phyloP scores from a whole-genome alignment of 129 eudicot species.

The Silybum marianum region DNA sequence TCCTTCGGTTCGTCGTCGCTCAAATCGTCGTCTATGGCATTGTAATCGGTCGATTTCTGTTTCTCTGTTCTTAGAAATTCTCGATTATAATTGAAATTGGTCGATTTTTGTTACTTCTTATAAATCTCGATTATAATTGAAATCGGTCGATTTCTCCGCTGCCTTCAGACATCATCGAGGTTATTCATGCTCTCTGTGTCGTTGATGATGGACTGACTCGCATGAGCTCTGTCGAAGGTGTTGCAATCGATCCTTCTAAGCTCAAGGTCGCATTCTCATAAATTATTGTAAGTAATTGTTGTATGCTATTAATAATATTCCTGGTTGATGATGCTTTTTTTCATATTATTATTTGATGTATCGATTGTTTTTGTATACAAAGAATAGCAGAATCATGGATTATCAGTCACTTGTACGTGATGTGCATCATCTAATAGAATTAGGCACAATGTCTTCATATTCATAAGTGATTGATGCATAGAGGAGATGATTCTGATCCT shows the following conservation, averaged over 20 bases:
- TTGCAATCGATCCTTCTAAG: conserved; percentile 52
- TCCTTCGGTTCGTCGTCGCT: too few species aligned
- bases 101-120: too few species aligned
- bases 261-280: conserved; percentile 44
- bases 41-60: too few species aligned
- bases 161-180: conserved; percentile 86
- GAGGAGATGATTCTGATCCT: neutral
- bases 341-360: neutral
- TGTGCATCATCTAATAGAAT: neutral
- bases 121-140: too few species aligned
- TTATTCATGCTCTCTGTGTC: conserved; percentile 53
- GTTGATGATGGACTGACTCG: conserved; percentile 33
- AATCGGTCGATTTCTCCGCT: conserved; percentile 43
- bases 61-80: too few species aligned
- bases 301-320: too few species aligned
- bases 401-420: neutral
- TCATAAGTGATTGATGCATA: conserved; percentile 1
- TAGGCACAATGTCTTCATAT: neutral
- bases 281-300: too few species aligned
- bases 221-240: conserved; percentile 36
- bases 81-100: too few species aligned
- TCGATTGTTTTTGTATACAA: neutral
- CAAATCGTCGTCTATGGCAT: too few species aligned
- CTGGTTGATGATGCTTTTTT: too few species aligned
- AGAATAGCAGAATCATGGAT: neutral